phyloP scores from a whole-genome alignment of 177 flowering plant species.

The Vitis hybrid region DNA sequence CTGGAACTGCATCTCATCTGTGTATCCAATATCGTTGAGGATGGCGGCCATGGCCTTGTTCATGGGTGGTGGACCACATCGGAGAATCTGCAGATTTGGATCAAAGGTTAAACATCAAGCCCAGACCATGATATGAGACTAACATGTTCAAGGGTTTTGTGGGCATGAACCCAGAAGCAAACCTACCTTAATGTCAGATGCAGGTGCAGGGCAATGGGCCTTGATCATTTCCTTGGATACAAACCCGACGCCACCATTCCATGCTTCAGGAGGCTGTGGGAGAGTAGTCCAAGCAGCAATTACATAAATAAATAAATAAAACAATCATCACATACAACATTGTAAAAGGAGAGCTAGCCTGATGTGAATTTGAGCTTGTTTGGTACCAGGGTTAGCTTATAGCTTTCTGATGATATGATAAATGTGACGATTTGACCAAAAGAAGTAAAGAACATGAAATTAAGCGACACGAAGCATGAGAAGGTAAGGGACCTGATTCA shows the following conservation, averaged over 20 bases:
- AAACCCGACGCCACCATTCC: conserved; percentile 97
- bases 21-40: conserved; percentile 70
- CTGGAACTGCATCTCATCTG: conserved; percentile 85
- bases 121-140: too few species aligned
- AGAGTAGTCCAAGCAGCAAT: too few species aligned
- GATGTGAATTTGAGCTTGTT: too few species aligned
- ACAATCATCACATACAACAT: not conserved
- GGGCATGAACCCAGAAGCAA: too few species aligned
- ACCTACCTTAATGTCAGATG: conserved; percentile 47
- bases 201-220: conserved; percentile 86
- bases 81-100: conserved; percentile 57
- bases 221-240: conserved; percentile 96
- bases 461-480: not conserved
- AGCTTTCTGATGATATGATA: too few species aligned
- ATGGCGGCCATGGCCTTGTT: conserved; percentile 98
- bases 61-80: conserved; percentile 99
- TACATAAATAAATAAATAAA: too few species aligned
- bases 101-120: not conserved
- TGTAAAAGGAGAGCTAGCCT: not conserved
- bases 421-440: not conserved
- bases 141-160: too few species aligned
- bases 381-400: too few species aligned
- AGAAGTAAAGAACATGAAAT: not conserved
- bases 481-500: conserved; percentile 65
- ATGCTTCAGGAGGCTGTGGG: conserved; percentile 87